Conservation (phyloP, 176 grass and related monocot genomes). For the Oryza punctata region DNA sequence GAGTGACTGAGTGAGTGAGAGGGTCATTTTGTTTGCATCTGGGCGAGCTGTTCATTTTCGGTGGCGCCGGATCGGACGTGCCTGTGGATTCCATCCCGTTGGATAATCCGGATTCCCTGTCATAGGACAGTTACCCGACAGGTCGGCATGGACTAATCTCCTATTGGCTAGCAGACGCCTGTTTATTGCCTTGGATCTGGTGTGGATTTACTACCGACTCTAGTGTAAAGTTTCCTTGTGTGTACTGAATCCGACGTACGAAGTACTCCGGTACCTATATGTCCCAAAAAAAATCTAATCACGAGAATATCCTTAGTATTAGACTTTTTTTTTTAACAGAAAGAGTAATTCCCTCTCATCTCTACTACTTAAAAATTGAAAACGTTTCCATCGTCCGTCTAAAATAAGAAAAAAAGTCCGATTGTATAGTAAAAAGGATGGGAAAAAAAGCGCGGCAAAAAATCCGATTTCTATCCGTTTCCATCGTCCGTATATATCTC, state of each 20-base stretch:
- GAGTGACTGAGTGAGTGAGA: background rate
- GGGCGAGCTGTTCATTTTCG: background rate
- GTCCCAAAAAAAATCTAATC: too few relatives aligned
- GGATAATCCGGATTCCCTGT: conserved; percentile 31
- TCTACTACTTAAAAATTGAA: too few relatives aligned
- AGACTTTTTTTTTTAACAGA: too few relatives aligned
- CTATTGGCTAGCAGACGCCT: conserved; percentile 1
- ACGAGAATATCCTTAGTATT: too few relatives aligned
- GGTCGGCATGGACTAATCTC: conserved; percentile 19
- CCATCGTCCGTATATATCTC: too few relatives aligned
- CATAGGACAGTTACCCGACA: conserved; percentile 30
- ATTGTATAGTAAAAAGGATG: too few relatives aligned
- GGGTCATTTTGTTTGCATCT: background rate
- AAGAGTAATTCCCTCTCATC: too few relatives aligned
- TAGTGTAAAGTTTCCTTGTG: background rate
- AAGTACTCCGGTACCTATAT: too few relatives aligned
- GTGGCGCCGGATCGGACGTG: background rate
- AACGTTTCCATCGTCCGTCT: too few relatives aligned
- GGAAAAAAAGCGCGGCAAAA: too few relatives aligned
- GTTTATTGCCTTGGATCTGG: conserved; percentile 21
- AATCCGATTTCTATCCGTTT: too few relatives aligned
- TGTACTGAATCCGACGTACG: background rate
- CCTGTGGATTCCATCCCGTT: conserved; percentile 17
- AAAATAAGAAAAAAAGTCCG: too few relatives aligned
- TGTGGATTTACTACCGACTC: background rate